Evolutionary conservation across 2,329 filamentous ascomycete genomes (phyloP).

Genomic region (Trichoderma asperellum): DNA sequence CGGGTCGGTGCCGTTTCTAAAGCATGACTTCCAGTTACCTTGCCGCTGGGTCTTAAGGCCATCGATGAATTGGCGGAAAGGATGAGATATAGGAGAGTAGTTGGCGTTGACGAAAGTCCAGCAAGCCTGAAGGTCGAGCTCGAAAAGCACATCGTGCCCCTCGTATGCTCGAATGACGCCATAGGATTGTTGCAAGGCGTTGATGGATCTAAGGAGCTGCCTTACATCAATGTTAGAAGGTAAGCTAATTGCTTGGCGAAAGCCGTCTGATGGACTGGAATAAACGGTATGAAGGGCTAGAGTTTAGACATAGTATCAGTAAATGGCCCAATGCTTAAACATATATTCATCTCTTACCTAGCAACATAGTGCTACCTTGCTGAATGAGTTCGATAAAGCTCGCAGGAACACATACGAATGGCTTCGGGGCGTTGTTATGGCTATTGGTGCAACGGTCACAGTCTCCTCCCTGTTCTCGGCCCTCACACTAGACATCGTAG

Average conservation of each 20-base stretch:
- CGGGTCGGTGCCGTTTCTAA: neutral
- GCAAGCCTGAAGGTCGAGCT: constrained; percentile 22
- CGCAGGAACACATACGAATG: constrained; percentile 22
- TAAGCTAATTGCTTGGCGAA: neutral
- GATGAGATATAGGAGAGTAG: neutral
- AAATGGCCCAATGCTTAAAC: neutral
- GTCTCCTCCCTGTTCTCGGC: neutral
- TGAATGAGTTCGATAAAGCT: constrained; percentile 23
- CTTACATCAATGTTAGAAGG: constrained; percentile 11
- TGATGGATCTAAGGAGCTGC: neutral
- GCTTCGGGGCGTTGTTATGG: constrained; percentile 13
- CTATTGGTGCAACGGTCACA: constrained; percentile 11
- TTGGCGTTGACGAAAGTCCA: constrained; percentile 5
- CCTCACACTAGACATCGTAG: constrained; percentile 2
- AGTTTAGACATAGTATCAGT: neutral
- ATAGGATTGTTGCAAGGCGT: neutral
- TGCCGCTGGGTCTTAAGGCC: constrained; percentile 6
- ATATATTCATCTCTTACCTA: constrained; percentile 5
- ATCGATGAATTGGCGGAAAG: constrained; percentile 22
- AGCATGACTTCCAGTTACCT: constrained; percentile 15
- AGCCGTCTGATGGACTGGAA: neutral
- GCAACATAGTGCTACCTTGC: constrained; percentile 7
- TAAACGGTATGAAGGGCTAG: constrained; percentile 12
- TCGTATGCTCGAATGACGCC: constrained; percentile 9
- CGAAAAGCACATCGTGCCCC: neutral